Conservation (phyloP, 2,329 filamentous ascomycete genomes). For the Byssochlamys sp. region DNA sequence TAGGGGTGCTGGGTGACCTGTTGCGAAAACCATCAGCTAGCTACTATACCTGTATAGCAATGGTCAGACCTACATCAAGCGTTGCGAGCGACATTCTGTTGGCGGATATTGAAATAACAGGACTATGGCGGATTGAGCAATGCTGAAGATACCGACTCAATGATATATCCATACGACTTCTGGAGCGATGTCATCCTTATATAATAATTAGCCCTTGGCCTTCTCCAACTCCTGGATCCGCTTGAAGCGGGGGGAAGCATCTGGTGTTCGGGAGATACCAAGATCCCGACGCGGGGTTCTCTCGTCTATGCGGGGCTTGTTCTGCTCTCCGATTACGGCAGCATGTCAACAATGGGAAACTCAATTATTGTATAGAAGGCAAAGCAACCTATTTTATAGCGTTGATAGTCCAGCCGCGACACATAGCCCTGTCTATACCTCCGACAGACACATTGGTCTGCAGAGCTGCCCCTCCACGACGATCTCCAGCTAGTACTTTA, state of each 20-base stretch:
- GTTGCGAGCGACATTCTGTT: conserved; percentile 35
- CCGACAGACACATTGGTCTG: not conserved
- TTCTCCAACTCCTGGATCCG: conserved; percentile 2
- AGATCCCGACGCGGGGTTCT: not conserved
- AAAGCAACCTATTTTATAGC: conserved; percentile 1
- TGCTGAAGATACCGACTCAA: not conserved
- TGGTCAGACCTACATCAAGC: conserved; percentile 28
- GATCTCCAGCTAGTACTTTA: not conserved
- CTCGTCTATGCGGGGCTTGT: not conserved
- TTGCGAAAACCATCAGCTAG: not conserved
- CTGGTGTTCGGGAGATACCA: not conserved
- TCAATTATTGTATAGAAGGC: not conserved
- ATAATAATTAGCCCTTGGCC: conserved; percentile 3
- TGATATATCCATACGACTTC: not conserved
- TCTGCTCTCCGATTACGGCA: not conserved
- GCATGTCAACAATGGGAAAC: not conserved
- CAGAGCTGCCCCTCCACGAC: not conserved
- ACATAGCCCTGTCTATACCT: not conserved
- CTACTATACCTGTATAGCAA: not conserved
- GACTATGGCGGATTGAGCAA: not conserved
- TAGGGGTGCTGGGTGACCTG: conserved; percentile 38
- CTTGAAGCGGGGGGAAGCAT: not conserved
- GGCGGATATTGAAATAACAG: not conserved
- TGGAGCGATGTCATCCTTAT: conserved; percentile 5
- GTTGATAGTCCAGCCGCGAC: not conserved